Evolutionary conservation across 192 early-diverging fungal genomes (phyloP), one percentile per base, ranked within the genome.

Genomic region (Backusella circina): DNA sequence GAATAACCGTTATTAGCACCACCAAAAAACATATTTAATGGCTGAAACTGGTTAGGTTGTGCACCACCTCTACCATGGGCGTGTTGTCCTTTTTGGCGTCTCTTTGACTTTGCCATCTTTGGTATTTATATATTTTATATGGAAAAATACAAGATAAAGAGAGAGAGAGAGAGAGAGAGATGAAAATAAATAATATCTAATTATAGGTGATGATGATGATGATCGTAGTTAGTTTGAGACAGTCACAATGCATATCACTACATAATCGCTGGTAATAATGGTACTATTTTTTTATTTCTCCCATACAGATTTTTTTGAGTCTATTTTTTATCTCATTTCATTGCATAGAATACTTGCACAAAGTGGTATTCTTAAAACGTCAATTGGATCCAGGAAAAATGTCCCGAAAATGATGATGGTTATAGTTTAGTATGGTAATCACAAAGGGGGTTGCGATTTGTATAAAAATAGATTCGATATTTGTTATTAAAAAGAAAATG

Each of bases 101-200:
- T 70, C 39, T 70, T 70, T 70, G 69, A 70, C 16, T 44, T 70
- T 70, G 37, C 69, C 68, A 70, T 70, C 26, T 70, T 47, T 23
- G 5, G 15, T 70, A 28, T 41, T 2, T 47, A n/a, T 26, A 38
- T n/a, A 16, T 15, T 70, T 23, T 6, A 47, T 47, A 30, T 67
- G 33, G 16, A 66, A 33, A 66, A 30, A 66, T 9, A 64, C 3
- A 35, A 66, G 65, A 33, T 30, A 33, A 18, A 33, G 5, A 66
- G 30, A 33, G 18, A 66, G 4, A 65, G 18, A 65, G 9, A 65
- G 12, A 65, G 28, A 30, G 16, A 26, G 10, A 33, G 12, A 30
- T 30, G 41, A n/a, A 75, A 0, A 28, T n/a, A 33, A 65, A 65
- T 33, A 57, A 57, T 10, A 57, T 21, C 12, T 12, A 21, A 54